phyloP scores from a whole-genome alignment of 1,139 yeast species.

The Saccharomyces pastorianus region DNA sequence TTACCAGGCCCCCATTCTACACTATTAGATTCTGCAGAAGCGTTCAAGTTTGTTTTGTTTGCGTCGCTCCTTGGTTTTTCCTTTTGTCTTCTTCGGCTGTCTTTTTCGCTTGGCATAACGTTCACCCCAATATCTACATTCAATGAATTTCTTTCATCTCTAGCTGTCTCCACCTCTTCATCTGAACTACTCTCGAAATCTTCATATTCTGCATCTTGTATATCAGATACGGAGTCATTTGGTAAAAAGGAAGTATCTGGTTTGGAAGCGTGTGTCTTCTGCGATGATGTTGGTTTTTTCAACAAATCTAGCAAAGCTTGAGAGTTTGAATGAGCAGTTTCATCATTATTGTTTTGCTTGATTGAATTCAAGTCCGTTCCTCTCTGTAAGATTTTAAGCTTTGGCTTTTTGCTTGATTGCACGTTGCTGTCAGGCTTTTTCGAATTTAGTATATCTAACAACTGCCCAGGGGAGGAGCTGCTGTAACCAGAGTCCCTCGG shows the following conservation, averaged over 20 bases:
- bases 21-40: not conserved
- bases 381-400: conserved; percentile 31
- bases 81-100: not conserved
- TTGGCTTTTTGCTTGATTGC: conserved; percentile 17
- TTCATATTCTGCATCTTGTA: conserved; percentile 12
- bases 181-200: conserved; percentile 21
- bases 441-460: conserved; percentile 9
- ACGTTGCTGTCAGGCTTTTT: conserved; percentile 1
- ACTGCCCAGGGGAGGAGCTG: conserved; percentile 36
- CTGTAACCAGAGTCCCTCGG: conserved; percentile 19
- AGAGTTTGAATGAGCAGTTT: not conserved
- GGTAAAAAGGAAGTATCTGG: conserved; percentile 12
- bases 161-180: conserved; percentile 6
- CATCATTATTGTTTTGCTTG: not conserved
- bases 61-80: not conserved
- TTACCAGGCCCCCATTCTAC: not conserved
- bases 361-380: conserved; percentile 25
- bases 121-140: not conserved
- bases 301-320: not conserved
- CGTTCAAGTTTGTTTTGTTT: not conserved
- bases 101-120: not conserved
- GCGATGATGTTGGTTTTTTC: conserved; percentile 7
- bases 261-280: conserved; percentile 8
- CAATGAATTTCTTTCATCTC: conserved; percentile 3
- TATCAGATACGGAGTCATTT: conserved; percentile 8